Evolutionary conservation across 306 rosid genomes (phyloP).

Genomic region (Cucurbita maxima): DNA sequence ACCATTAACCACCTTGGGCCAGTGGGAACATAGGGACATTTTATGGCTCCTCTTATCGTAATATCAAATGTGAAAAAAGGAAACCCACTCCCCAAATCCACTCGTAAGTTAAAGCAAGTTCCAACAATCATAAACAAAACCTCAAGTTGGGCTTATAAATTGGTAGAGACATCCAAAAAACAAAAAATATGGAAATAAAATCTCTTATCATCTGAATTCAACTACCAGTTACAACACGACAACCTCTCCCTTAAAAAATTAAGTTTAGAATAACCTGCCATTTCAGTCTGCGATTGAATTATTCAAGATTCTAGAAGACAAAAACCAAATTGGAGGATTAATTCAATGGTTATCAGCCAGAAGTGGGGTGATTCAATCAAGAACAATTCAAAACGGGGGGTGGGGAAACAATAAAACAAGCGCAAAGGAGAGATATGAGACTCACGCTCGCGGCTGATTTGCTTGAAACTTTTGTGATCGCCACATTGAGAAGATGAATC

Average conservation of each 20-base stretch:
- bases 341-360: not conserved
- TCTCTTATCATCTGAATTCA: not conserved
- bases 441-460: conserved; percentile 50
- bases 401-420: not conserved
- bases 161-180: not conserved
- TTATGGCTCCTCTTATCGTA: not conserved
- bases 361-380: not conserved
- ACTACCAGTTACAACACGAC: not conserved
- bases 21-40: not conserved
- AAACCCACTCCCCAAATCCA: not conserved
- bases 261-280: not conserved
- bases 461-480: conserved; percentile 42
- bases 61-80: not conserved
- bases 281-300: not conserved
- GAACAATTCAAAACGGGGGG: not conserved
- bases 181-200: not conserved
- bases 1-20: not conserved
- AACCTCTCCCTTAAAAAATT: not conserved
- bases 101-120: not conserved
- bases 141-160: not conserved
- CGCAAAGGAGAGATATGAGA: not conserved
- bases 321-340: not conserved
- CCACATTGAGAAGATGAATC: conserved; percentile 41
- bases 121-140: not conserved
- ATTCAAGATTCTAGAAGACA: not conserved